Evolutionary conservation across 2,329 filamentous ascomycete genomes (phyloP).

Genomic region (Ceratocystis diversiconidia): DNA sequence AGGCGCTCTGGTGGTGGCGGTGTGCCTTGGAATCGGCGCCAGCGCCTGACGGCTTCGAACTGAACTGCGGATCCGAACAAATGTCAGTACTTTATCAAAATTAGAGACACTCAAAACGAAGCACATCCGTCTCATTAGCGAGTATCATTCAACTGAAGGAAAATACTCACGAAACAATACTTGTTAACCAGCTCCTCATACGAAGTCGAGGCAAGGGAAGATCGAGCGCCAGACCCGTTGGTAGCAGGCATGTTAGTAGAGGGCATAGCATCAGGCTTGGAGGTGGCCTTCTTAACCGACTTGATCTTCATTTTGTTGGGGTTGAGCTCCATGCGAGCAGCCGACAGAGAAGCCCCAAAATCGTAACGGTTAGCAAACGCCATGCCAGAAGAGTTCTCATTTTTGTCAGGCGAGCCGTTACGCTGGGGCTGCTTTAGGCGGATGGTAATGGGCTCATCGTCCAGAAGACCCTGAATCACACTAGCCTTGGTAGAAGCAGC

Average conservation of each 20-base stretch:
- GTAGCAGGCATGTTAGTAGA: conserved; percentile 12
- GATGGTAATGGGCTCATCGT: conserved; percentile 43
- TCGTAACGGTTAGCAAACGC: conserved; percentile 90
- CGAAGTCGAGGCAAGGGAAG: conserved; percentile 63
- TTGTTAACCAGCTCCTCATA: conserved; percentile 97
- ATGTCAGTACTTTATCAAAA: conserved; percentile 14
- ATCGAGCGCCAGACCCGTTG: conserved; percentile 29
- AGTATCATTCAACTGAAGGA: neutral
- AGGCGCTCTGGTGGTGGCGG: neutral
- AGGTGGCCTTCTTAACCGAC: conserved; percentile 68
- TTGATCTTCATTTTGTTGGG: conserved; percentile 12
- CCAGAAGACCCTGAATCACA: conserved; percentile 29
- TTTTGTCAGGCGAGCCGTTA: conserved; percentile 22
- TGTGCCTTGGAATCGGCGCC: conserved; percentile 5
- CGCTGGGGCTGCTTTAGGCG: conserved; percentile 57
- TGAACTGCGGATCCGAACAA: conserved; percentile 20
- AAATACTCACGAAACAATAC: conserved; percentile 93
- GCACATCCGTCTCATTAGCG: too few relatives aligned
- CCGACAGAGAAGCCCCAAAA: conserved; percentile 80
- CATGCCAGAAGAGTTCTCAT: conserved; percentile 12
- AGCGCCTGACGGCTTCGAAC: conserved; percentile 15
- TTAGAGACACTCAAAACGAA: conserved; percentile 19
- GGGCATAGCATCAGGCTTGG: conserved; percentile 37
- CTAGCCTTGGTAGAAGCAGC: conserved; percentile 30
- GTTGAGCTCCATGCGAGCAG: conserved; percentile 50